phyloP scores from a whole-genome alignment of 352 stramenopile species.

The Plasmopara muralis region DNA sequence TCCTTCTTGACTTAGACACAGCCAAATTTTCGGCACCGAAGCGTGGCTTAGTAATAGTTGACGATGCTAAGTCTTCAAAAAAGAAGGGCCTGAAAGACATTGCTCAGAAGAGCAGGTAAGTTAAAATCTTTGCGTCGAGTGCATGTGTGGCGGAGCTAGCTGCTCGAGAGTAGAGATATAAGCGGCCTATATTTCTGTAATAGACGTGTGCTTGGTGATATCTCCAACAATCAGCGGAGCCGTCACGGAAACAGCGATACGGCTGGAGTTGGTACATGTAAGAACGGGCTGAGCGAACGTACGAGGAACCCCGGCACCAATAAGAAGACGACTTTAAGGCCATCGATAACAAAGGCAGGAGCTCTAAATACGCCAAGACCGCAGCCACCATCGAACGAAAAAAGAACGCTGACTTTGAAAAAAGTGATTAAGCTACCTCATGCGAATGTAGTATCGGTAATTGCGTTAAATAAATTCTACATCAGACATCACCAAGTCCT shows the following conservation, averaged over 20 bases:
- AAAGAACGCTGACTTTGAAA: constrained; percentile 7
- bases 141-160: neutral
- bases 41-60: constrained; percentile 33
- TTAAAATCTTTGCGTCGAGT: neutral
- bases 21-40: constrained; percentile 29
- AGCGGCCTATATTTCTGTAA: constrained; percentile 1
- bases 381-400: constrained; percentile 10
- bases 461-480: neutral
- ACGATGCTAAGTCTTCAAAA: constrained; percentile 29
- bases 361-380: constrained; percentile 1
- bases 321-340: constrained; percentile 19
- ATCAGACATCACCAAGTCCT: neutral
- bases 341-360: constrained; percentile 9
- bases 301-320: constrained; percentile 23
- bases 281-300: constrained; percentile 23
- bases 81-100: constrained; percentile 29
- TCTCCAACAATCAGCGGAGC: constrained; percentile 67
- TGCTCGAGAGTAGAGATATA: neutral
- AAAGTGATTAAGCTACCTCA: constrained; percentile 8
- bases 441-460: constrained; percentile 38
- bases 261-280: constrained; percentile 5
- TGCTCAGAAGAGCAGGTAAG: constrained; percentile 42
- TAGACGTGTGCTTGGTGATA: constrained; percentile 65
- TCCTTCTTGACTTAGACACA: constrained; percentile 5
- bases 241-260: constrained; percentile 12